Conservation (phyloP, 192 early-diverging fungal species). For the Dissophora ornata region DNA sequence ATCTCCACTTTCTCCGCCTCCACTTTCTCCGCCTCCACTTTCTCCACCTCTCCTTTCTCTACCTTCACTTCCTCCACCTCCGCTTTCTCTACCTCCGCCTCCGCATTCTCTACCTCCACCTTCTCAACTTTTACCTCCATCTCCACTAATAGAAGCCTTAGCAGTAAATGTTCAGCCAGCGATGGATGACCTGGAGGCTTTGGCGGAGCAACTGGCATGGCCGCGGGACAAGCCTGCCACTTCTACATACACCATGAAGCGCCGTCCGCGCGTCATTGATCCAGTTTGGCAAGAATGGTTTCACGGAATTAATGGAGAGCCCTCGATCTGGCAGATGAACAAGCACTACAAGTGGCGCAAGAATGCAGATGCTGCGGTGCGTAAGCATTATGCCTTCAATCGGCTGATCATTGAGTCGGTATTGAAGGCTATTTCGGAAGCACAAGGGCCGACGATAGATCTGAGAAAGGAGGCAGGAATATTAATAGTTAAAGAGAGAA, state of each 20-base stretch:
- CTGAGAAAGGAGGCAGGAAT: background rate
- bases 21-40: no score
- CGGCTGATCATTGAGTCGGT: slow-evolving; percentile 1
- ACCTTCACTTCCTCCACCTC: no score
- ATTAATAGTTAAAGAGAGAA: background rate
- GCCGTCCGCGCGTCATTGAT: slow-evolving; percentile 1
- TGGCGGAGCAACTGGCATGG: slow-evolving; percentile 7
- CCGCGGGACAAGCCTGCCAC: slow-evolving; percentile 9
- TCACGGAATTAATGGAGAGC: slow-evolving; percentile 12
- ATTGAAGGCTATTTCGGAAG: slow-evolving; percentile 7
- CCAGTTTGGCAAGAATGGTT: slow-evolving; percentile 35
- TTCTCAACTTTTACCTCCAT: background rate
- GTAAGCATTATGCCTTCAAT: slow-evolving; percentile 15
- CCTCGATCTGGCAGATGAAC: slow-evolving; percentile 33
- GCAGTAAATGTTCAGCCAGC: background rate
- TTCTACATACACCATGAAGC: slow-evolving; percentile 9
- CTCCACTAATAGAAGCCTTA: background rate
- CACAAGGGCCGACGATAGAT: slow-evolving; percentile 3
- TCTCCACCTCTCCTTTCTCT: no score
- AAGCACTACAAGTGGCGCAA: slow-evolving; percentile 22
- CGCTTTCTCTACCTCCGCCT: no score
- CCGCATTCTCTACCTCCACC: no score
- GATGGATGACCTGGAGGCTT: background rate
- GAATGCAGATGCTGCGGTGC: background rate
- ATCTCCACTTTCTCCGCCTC: background rate